A percentile compares a stretch with the other conserved stretches of the same genome.
Conservation (phyloP, 169 alveolate genomes). For the Plasmodium knowlesi region DNA sequence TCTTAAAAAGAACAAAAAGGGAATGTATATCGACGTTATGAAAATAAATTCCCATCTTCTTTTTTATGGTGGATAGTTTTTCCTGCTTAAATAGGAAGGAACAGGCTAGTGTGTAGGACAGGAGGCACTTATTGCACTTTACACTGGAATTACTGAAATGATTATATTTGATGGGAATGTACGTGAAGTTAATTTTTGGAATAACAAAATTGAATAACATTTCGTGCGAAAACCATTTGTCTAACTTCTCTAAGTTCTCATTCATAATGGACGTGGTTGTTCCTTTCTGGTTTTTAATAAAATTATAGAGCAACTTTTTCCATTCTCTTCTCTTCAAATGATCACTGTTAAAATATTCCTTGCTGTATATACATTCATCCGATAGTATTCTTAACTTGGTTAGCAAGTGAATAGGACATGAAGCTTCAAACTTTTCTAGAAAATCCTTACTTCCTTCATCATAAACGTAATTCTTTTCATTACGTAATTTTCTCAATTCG, state of each 20-base stretch:
- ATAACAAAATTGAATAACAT: slow-evolving; percentile 64
- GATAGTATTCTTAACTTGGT: slow-evolving; percentile 46
- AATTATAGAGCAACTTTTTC: slow-evolving; percentile 50
- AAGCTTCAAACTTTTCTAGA: slow-evolving; percentile 48
- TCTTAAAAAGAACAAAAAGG: slow-evolving; percentile 27
- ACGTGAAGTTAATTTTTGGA: slow-evolving; percentile 50
- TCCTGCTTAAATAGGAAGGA: slow-evolving; percentile 70
- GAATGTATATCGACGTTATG: slow-evolving; percentile 45
- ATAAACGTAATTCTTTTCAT: slow-evolving; percentile 27
- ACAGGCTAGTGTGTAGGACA: slow-evolving; percentile 43
- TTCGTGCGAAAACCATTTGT: slow-evolving; percentile 73
- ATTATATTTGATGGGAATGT: slow-evolving; percentile 38
- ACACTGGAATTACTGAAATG: slow-evolving; percentile 51
- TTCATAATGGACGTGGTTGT: not conserved
- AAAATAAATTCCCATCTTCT: slow-evolving; percentile 23
- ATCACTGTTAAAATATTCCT: slow-evolving; percentile 49
- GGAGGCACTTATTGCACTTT: slow-evolving; percentile 22
- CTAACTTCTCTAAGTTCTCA: slow-evolving; percentile 53
- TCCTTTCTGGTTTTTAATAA: slow-evolving; percentile 50
- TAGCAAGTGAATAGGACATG: slow-evolving; percentile 66
- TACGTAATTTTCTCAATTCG: slow-evolving; percentile 32
- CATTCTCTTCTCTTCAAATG: slow-evolving; percentile 41
- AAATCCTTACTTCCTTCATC: slow-evolving; percentile 20
- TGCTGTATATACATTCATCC: slow-evolving; percentile 46
- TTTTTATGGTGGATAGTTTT: slow-evolving; percentile 49